Conservation (phyloP, 129 eudicot genomes). For the Heracleum sosnowskyi region DNA sequence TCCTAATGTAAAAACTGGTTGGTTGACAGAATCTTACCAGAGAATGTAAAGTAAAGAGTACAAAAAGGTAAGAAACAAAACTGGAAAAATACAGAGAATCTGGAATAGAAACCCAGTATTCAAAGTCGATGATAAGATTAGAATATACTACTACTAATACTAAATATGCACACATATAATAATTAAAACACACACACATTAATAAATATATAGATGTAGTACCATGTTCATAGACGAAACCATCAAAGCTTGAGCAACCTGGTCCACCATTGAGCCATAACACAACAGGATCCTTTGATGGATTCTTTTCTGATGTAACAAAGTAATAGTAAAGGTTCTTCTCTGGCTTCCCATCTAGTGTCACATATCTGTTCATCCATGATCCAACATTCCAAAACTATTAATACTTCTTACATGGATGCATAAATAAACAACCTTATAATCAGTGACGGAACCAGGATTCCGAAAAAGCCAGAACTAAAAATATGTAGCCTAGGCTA, state of each 20-base stretch:
- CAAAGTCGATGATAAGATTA: constrained; percentile 7
- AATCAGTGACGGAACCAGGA: background rate
- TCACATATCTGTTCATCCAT: constrained; percentile 30
- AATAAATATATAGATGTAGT: background rate
- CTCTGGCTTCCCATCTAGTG: constrained; percentile 19
- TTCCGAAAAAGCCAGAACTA: background rate
- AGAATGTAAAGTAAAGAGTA: constrained; percentile 6
- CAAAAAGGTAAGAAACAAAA: background rate
- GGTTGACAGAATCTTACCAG: constrained; percentile 1
- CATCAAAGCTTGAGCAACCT: constrained; percentile 63
- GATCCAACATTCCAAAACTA: background rate
- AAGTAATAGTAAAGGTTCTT: constrained; percentile 47
- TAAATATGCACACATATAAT: background rate
- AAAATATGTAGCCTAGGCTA: background rate
- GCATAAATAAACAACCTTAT: background rate
- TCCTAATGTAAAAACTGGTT: background rate
- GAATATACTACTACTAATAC: background rate
- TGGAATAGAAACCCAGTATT: constrained; percentile 3
- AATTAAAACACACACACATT: background rate
- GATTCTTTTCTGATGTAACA: constrained; percentile 39
- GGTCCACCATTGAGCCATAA: constrained; percentile 70
- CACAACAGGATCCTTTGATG: constrained; percentile 40
- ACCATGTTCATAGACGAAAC: constrained; percentile 59
- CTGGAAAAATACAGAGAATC: constrained; percentile 4
- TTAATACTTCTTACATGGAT: background rate